Evolutionary conservation across 2,329 filamentous ascomycete species (phyloP), one percentile per base, ranked within the genome.

Genomic region (Apiospora rasikravindrae): DNA sequence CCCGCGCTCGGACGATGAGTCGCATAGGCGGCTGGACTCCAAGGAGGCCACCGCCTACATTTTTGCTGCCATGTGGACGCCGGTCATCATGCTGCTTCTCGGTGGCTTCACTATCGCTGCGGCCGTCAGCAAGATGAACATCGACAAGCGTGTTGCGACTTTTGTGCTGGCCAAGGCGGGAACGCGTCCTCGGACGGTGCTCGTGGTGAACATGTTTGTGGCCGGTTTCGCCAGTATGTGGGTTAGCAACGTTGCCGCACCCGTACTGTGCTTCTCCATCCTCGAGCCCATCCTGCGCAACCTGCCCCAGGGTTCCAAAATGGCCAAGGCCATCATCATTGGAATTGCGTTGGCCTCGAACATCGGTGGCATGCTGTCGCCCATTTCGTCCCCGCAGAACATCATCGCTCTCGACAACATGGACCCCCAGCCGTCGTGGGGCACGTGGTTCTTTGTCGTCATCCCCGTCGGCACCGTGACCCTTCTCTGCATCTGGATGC

Each of bases 151-250:
- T 80, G 95, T 99, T 84, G 96, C 96, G 1, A 98, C 96, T 1
- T 94, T 98, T 78, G 94, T 99, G 40, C 88, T 99, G 45, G 98
- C 95, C 86, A 98, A 98, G 85, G 96, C 96, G 11, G 96, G 96
- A 8, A 98, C 96, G 4, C 93, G 92, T 77, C 96, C 96, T 13
- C 88, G 92, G 71, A 96, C 94, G 2, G 96, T 99, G 4, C 87
- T 99, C 5, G 84, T 99, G n/a, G 96, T 96, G 70, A 98, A 96
- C 84, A 99, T 99, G 96, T 95, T 98, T 77, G 96, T 99, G 57
- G 95, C 96, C 71, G 97, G 96, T 79, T 97, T 99, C 81, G 93
- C 97, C 11, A 98, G 95, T 77, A 99, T 99, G 96, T 94, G 97
- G 87, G 98, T 99, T 79, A 98, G 95, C 84, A 99, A 99, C 77